phyloP scores from a whole-genome alignment of 352 stramenopile species.

The Phytophthora sansomeana region DNA sequence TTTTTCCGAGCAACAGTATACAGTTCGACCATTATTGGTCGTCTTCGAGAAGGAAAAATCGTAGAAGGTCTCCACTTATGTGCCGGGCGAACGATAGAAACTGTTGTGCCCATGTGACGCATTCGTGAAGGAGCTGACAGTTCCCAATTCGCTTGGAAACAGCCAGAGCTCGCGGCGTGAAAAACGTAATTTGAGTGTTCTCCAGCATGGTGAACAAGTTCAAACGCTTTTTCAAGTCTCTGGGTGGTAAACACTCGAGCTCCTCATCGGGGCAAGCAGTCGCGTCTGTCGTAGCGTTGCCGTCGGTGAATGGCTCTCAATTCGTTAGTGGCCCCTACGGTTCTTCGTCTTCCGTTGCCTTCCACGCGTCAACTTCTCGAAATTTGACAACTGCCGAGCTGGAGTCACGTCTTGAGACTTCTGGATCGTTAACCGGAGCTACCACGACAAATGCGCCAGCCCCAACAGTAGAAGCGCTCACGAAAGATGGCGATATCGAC shows the following conservation, averaged over 20 bases:
- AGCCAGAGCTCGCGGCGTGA: neutral
- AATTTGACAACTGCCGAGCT: conserved; percentile 39
- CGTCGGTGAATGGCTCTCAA: conserved; percentile 12
- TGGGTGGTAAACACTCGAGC: conserved; percentile 49
- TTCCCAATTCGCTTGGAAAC: conserved; percentile 24
- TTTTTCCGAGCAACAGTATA: neutral
- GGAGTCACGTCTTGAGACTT: conserved; percentile 41
- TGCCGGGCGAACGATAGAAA: conserved; percentile 4
- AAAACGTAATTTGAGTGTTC: neutral
- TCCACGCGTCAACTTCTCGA: conserved; percentile 39
- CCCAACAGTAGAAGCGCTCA: conserved; percentile 16
- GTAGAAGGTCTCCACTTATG: neutral
- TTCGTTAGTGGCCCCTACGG: conserved; percentile 48
- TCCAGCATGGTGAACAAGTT: conserved; percentile 60
- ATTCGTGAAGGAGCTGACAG: conserved; percentile 1
- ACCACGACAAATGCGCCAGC: conserved; percentile 8
- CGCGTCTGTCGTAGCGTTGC: conserved; percentile 10
- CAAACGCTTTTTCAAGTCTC: conserved; percentile 56
- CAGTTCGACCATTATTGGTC: no score
- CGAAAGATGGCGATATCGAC: conserved; percentile 34
- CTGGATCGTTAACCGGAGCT: conserved; percentile 31
- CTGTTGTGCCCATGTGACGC: neutral
- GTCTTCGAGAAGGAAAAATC: neutral
- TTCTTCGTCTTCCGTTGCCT: conserved; percentile 44
- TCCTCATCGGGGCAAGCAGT: conserved; percentile 14